Evolutionary conservation across 2,329 filamentous ascomycete species (phyloP).

Genomic region (Trichophyton mentagrophytes): DNA sequence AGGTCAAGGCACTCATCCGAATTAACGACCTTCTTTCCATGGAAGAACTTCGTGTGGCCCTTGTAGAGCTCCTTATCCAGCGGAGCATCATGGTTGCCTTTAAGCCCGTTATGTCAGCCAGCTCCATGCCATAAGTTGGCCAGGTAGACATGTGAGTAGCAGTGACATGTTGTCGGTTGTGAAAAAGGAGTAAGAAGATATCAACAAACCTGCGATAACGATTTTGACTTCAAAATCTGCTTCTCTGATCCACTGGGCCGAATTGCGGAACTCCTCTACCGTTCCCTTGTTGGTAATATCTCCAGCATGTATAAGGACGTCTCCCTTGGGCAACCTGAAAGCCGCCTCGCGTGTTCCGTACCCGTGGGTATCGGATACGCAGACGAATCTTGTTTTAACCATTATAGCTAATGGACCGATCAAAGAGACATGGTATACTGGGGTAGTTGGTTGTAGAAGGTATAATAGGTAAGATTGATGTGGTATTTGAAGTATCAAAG

Average conservation of each 20-base stretch:
- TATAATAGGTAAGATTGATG: not conserved
- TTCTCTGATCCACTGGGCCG: slow-evolving; percentile 41
- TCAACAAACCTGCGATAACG: slow-evolving; percentile 38
- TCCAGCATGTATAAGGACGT: slow-evolving; percentile 47
- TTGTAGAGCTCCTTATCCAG: slow-evolving; percentile 39
- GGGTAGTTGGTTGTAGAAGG: not conserved
- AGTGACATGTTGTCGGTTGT: not conserved
- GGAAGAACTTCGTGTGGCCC: slow-evolving; percentile 30
- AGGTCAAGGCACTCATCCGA: slow-evolving; percentile 33
- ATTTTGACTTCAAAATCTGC: slow-evolving; percentile 44
- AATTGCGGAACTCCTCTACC: slow-evolving; percentile 38
- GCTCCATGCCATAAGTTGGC: not conserved
- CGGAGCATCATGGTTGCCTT: slow-evolving; percentile 48
- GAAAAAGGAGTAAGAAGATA: not conserved
- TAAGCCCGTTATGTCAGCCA: not conserved
- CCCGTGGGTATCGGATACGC: slow-evolving; percentile 48
- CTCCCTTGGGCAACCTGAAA: slow-evolving; percentile 43
- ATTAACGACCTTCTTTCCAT: slow-evolving; percentile 35
- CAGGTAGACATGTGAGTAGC: not conserved
- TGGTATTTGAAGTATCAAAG: not conserved
- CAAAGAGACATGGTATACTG: not conserved
- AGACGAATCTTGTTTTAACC: slow-evolving; percentile 40
- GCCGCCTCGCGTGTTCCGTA: slow-evolving; percentile 36
- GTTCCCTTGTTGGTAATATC: slow-evolving; percentile 47
- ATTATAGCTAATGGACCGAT: slow-evolving; percentile 9